phyloP scores from a whole-genome alignment of 805 yeast genomes.

The Suhomyces emberorum region DNA sequence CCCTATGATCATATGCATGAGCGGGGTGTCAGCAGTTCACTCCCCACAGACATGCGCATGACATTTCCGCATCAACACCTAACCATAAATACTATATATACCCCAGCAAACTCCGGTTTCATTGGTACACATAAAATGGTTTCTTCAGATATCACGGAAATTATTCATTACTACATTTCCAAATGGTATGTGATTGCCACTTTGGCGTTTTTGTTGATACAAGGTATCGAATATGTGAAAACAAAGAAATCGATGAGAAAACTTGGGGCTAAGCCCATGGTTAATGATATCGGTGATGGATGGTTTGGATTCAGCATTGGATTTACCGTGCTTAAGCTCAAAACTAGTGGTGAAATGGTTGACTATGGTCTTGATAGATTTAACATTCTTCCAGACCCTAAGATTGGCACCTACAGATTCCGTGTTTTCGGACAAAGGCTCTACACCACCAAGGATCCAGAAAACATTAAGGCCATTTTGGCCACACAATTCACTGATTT shows the following conservation, averaged over 20 bases:
- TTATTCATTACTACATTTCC: conserved; percentile 1
- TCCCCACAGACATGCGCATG: too few relatives aligned
- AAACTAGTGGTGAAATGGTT: conserved; percentile 17
- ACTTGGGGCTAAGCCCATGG: conserved; percentile 11
- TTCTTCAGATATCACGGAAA: too few relatives aligned
- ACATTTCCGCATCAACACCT: too few relatives aligned
- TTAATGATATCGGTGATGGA: conserved; percentile 8
- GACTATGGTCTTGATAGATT: conserved; percentile 17
- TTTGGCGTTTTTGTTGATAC: not conserved
- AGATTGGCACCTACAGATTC: conserved; percentile 12
- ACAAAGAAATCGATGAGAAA: not conserved
- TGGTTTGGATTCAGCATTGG: conserved; percentile 18
- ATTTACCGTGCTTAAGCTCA: conserved; percentile 9
- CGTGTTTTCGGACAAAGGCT: conserved; percentile 2
- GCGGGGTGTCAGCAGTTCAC: too few relatives aligned
- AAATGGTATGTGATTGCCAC: conserved; percentile 4
- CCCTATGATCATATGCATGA: too few relatives aligned
- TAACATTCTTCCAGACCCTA: conserved; percentile 11
- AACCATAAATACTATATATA: too few relatives aligned
- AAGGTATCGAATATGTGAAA: not conserved
- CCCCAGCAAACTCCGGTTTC: too few relatives aligned
- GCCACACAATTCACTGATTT: conserved; percentile 21
- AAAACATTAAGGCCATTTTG: conserved; percentile 19
- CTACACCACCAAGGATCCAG: conserved; percentile 17
- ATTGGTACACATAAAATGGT: too few relatives aligned